phyloP scores from a whole-genome alignment of 2,329 filamentous ascomycete genomes.

The Phialophora verrucosa region DNA sequence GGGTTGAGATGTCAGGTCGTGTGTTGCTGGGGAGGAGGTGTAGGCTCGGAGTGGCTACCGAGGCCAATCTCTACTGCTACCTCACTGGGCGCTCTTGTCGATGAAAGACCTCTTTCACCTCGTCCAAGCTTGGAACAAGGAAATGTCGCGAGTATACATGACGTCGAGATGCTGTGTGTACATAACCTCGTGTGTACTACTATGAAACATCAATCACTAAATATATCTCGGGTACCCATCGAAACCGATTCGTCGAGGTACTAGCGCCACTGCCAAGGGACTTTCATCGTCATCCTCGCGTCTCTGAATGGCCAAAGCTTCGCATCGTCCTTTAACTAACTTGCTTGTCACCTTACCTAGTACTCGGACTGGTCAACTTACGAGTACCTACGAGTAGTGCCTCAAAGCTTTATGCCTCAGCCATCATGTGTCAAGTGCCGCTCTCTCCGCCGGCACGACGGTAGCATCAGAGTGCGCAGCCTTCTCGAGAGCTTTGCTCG shows the following conservation, averaged over 20 bases:
- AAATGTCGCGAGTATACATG: neutral
- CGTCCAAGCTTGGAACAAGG: neutral
- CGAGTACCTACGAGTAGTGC: too few species aligned
- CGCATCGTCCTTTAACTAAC: neutral
- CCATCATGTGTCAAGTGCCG: neutral
- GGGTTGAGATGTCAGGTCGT: neutral
- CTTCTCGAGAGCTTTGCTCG: neutral
- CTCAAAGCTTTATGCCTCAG: neutral
- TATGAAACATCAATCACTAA: neutral
- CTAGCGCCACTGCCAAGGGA: neutral
- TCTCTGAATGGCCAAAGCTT: neutral
- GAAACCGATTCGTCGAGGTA: neutral
- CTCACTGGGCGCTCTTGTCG: neutral
- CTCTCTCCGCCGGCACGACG: neutral
- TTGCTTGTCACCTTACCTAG: neutral
- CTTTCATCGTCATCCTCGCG: neutral
- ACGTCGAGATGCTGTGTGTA: neutral
- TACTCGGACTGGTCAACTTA: neutral
- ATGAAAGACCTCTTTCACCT: neutral
- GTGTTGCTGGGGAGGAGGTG: neutral
- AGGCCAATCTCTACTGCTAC: neutral
- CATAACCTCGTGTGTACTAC: neutral
- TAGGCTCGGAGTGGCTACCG: too few species aligned
- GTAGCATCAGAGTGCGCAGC: neutral
- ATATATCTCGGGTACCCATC: neutral